phyloP scores from a whole-genome alignment of 306 rosid genomes.

The Calophaca sinica region DNA sequence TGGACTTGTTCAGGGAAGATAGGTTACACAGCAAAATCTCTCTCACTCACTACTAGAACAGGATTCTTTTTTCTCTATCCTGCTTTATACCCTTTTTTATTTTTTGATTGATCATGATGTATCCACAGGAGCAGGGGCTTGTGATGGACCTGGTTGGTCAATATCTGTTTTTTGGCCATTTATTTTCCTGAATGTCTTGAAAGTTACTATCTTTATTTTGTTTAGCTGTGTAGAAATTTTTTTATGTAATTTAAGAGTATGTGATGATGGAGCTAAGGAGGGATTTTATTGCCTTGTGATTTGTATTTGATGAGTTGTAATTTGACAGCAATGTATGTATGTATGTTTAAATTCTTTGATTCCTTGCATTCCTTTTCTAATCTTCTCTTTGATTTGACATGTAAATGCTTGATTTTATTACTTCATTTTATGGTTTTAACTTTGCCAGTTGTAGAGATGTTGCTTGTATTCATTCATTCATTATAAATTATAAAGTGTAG shows the following conservation, averaged over 20 bases:
- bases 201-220: constrained; percentile 26
- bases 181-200: constrained; percentile 36
- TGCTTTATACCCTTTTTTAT: constrained; percentile 9
- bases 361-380: constrained; percentile 21
- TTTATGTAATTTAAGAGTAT: constrained; percentile 40
- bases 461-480: too few relatives aligned
- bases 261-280: constrained; percentile 33
- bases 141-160: constrained; percentile 36
- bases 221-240: constrained; percentile 47
- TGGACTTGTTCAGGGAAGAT: constrained; percentile 99
- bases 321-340: constrained; percentile 20
- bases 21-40: constrained; percentile 45
- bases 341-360: constrained; percentile 46
- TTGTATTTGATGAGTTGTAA: constrained; percentile 23
- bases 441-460: too few relatives aligned
- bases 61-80: constrained; percentile 32
- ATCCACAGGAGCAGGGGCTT: constrained; percentile 37
- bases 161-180: constrained; percentile 26
- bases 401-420: neutral
- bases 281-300: constrained; percentile 22
- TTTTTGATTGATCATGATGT: constrained; percentile 37
- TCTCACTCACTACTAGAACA: constrained; percentile 31
- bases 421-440: neutral
- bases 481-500: too few relatives aligned
- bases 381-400: neutral